Percentiles rank a stretch among this genome's conserved stretches.
Conservation (phyloP, 2,329 filamentous ascomycete species). For the Venturia effusa region DNA sequence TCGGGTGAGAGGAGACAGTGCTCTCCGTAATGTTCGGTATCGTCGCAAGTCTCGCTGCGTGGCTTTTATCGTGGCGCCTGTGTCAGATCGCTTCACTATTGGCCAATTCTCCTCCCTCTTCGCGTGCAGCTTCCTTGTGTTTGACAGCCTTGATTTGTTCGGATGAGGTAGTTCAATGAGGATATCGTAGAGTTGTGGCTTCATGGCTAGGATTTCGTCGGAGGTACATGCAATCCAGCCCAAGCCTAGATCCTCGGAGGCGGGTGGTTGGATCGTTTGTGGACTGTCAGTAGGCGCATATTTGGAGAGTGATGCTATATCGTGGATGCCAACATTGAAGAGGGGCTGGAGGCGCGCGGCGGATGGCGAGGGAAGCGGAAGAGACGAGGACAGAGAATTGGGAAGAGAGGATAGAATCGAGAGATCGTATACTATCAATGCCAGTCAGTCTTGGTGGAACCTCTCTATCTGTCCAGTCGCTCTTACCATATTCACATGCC, state of each 20-base stretch:
- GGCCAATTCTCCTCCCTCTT: constrained; percentile 56
- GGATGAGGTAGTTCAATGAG: constrained; percentile 65
- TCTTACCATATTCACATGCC: constrained; percentile 77
- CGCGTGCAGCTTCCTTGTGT: constrained; percentile 25
- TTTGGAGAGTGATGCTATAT: constrained; percentile 43
- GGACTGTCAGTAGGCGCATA: background rate
- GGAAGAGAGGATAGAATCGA: constrained; percentile 90
- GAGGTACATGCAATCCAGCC: constrained; percentile 95
- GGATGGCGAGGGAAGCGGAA: constrained; percentile 51
- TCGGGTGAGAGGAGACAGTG: constrained; percentile 33
- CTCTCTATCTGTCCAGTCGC: background rate
- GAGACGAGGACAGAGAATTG: constrained; percentile 55
- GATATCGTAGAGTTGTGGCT: constrained; percentile 79
- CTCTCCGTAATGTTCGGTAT: constrained; percentile 57
- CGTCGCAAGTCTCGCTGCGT: constrained; percentile 83
- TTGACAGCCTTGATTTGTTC: background rate
- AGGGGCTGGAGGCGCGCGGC: constrained; percentile 62
- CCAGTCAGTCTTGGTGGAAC: constrained; percentile 7
- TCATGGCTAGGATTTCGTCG: constrained; percentile 82
- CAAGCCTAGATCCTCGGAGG: constrained; percentile 32
- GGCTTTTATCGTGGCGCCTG: constrained; percentile 58
- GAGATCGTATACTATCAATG: constrained; percentile 69
- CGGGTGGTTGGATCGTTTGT: constrained; percentile 22
- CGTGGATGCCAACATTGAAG: constrained; percentile 90
- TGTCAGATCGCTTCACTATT: constrained; percentile 51